A percentile compares a stretch with the other conserved stretches of the same genome.
Conservation (phyloP, 108 stramenopile species). For the Skeletonema grethae region DNA sequence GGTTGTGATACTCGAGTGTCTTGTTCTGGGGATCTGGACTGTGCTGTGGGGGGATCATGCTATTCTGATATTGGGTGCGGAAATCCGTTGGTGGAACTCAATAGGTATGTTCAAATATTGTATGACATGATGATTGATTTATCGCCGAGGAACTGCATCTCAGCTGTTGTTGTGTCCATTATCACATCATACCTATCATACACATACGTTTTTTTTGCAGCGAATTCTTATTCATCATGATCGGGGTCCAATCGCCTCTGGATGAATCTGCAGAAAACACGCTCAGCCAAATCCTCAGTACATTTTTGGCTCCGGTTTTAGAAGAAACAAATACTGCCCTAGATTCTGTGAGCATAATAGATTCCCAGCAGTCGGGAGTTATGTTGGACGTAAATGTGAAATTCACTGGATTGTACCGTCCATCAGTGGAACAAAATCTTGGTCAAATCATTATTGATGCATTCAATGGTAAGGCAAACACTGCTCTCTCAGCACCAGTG, state of each 20-base stretch:
- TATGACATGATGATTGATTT: not conserved
- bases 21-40: not conserved
- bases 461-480: not conserved
- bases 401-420: conserved; percentile 1
- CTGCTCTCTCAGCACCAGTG: not conserved
- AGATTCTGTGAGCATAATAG: not conserved
- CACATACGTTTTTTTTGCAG: not conserved
- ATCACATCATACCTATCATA: too few relatives aligned
- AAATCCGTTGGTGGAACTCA: not conserved
- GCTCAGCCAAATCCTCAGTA: not conserved
- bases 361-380: not conserved
- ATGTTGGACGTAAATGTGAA: not conserved
- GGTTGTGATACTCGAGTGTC: not conserved
- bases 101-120: not conserved
- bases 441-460: not conserved
- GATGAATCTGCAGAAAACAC: not conserved
- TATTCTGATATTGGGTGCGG: not conserved
- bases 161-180: not conserved
- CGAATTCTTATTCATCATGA: not conserved
- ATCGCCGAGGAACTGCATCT: not conserved
- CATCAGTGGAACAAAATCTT: conserved; percentile 1
- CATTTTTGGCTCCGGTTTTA: not conserved
- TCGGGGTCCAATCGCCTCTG: not conserved
- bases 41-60: not conserved
- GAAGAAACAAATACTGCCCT: not conserved